These are phyloP conservation scores for Colletotrichum euphorbiae DNA, from an alignment of 2,329 filamentous ascomycete species.

Conservation along the genomic window DNA sequence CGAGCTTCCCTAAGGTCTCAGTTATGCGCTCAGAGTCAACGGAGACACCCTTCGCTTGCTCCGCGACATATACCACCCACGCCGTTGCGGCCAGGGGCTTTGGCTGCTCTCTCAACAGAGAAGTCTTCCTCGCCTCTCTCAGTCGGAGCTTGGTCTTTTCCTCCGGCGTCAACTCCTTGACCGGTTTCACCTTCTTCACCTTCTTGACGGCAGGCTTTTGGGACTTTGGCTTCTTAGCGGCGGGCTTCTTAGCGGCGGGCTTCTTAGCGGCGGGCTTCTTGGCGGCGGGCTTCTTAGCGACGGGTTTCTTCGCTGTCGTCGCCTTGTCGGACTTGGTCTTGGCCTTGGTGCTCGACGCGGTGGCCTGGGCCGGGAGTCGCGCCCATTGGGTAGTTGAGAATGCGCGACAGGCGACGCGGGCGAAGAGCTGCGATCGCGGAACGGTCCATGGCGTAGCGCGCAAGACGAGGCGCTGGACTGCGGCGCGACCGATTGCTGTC, in stretches of 20 bases:
- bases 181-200: conserved; percentile 5
- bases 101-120: conserved; percentile 54
- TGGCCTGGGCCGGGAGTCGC: conserved; percentile 43
- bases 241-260: conserved; percentile 32
- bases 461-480: conserved; percentile 50
- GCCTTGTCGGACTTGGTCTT: conserved; percentile 44
- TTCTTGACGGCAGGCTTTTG: conserved; percentile 42
- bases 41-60: conserved; percentile 44
- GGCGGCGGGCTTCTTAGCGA: conserved; percentile 43
- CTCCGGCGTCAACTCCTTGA: conserved; percentile 53
- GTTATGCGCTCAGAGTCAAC: not conserved
- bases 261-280: conserved; percentile 43
- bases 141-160: conserved; percentile 50
- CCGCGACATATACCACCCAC: conserved; percentile 54
- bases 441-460: conserved; percentile 41
- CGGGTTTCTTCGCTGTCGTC: conserved; percentile 41
- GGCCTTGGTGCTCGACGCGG: conserved; percentile 19
- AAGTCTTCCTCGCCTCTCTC: conserved; percentile 53
- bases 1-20: conserved; percentile 44
- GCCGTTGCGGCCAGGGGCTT: conserved; percentile 45
- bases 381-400: conserved; percentile 49
- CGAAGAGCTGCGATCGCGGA: conserved; percentile 39
- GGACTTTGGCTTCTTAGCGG: conserved; percentile 18
- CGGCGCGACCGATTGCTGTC: conserved; percentile 54
- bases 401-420: conserved; percentile 43